These are phyloP conservation scores for Amaranthus hypochondriacus DNA, from an alignment of 148 eudicot genomes.

Conservation along the genomic window DNA sequence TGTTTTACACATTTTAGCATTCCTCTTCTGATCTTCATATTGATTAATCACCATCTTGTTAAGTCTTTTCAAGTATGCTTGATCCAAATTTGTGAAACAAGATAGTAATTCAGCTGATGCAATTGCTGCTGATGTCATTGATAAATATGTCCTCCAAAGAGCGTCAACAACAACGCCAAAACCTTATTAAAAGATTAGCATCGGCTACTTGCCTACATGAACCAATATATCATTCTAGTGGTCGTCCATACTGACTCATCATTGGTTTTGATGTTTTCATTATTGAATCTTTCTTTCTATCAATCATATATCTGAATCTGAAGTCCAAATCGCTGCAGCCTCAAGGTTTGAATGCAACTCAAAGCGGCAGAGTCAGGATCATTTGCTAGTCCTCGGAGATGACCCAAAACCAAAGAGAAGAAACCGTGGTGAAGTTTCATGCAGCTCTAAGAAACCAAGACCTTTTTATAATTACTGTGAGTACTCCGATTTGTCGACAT, in stretches of 20 bases:
- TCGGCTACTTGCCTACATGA: too few relatives aligned
- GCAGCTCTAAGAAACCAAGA: slow-evolving; percentile 34
- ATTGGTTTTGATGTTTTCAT: neutral
- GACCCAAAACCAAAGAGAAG: slow-evolving; percentile 40
- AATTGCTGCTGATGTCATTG: neutral
- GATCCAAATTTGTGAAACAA: neutral
- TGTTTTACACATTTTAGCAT: neutral
- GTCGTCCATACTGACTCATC: neutral
- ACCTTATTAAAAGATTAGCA: too few relatives aligned
- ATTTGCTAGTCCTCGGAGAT: slow-evolving; percentile 68
- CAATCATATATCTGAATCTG: neutral
- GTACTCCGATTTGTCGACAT: slow-evolving; percentile 17
- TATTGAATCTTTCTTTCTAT: neutral
- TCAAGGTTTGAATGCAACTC: slow-evolving; percentile 21
- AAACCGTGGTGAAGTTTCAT: slow-evolving; percentile 12
- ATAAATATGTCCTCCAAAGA: neutral
- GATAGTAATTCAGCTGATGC: neutral
- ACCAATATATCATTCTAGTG: neutral
- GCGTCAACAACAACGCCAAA: too few relatives aligned
- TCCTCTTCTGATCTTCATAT: neutral
- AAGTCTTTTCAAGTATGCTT: neutral
- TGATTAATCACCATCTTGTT: neutral
- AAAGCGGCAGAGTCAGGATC: slow-evolving; percentile 31
- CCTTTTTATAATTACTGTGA: slow-evolving; percentile 68
- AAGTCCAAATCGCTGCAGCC: neutral